Conservation (phyloP, 768 basidiomycete genomes). For the Cystofilobasidium macerans region DNA sequence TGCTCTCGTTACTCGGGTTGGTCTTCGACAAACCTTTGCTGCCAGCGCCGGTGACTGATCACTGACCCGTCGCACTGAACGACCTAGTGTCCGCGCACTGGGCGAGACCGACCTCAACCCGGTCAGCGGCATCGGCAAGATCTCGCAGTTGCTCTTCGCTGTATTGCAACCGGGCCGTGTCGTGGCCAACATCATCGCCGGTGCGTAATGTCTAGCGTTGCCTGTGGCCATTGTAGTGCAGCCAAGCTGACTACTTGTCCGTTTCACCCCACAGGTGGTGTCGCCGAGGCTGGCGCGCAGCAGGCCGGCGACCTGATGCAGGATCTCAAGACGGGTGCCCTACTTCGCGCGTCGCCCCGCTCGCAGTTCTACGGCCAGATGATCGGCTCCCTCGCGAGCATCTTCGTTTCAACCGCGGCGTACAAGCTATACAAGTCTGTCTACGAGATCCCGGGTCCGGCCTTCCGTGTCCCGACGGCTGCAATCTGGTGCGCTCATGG, state of each 20-base stretch:
- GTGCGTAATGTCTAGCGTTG: conserved; percentile 76
- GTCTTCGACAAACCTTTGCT: conserved; percentile 29
- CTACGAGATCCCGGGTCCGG: conserved; percentile 57
- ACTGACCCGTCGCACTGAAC: not conserved
- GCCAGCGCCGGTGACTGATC: not conserved
- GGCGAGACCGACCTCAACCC: conserved; percentile 81
- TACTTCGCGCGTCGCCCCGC: conserved; percentile 80
- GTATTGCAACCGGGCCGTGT: conserved; percentile 52
- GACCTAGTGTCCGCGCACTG: conserved; percentile 68
- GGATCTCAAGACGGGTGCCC: conserved; percentile 90
- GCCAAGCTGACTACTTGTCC: not conserved
- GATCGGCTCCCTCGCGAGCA: conserved; percentile 76
- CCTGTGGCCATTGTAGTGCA: conserved; percentile 3
- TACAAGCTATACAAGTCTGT: conserved; percentile 76
- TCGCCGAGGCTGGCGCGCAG: conserved; percentile 30
- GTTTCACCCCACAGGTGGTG: conserved; percentile 4
- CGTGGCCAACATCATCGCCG: conserved; percentile 95
- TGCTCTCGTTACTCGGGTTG: conserved; percentile 79
- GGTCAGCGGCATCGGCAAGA: conserved; percentile 75
- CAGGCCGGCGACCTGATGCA: conserved; percentile 93
- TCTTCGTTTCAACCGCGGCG: conserved; percentile 76
- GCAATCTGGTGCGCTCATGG: conserved; percentile 64
- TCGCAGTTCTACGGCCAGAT: conserved; percentile 88
- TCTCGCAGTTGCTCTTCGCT: conserved; percentile 86
- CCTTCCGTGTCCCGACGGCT: conserved; percentile 91